Evolutionary conservation across 257 asterid species (phyloP).

Genomic region (Primulina eburnea): DNA sequence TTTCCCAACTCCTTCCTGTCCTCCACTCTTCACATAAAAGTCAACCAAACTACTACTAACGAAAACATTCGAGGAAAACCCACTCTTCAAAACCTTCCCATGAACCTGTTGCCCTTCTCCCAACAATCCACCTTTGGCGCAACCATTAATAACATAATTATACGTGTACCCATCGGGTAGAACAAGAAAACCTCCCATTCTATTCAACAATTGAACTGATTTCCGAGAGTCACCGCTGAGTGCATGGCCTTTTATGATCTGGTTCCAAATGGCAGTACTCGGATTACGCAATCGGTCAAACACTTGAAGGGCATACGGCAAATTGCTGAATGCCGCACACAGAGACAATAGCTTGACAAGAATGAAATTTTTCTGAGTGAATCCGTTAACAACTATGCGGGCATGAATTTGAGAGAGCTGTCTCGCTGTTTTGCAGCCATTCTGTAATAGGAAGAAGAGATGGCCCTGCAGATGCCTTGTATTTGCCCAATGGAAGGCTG

Average conservation of each 20-base stretch:
- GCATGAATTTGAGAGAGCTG: conserved; percentile 63
- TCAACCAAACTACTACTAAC: conserved; percentile 65
- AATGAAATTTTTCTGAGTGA: conserved; percentile 56
- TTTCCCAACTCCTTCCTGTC: conserved; percentile 30
- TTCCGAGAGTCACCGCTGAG: conserved; percentile 30
- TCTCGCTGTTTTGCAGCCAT: conserved; percentile 40
- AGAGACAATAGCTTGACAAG: conserved; percentile 53
- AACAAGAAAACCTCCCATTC: conserved; percentile 41
- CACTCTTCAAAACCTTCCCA: conserved; percentile 54
- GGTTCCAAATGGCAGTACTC: conserved; percentile 63
- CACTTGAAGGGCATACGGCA: conserved; percentile 43
- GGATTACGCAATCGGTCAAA: conserved; percentile 53
- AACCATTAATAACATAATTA: conserved; percentile 47
- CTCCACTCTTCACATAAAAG: conserved; percentile 53
- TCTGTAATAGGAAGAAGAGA: conserved; percentile 47
- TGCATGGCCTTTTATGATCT: conserved; percentile 53
- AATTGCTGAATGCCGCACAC: conserved; percentile 38
- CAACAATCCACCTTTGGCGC: conserved; percentile 51
- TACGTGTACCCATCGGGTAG: conserved; percentile 68
- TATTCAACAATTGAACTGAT: conserved; percentile 37
- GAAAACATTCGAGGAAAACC: conserved; percentile 52
- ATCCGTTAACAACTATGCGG: conserved; percentile 49
- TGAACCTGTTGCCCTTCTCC: conserved; percentile 67
- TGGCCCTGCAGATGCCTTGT: conserved; percentile 53
- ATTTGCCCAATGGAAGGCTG: conserved; percentile 29